Base-by-base conservation (phyloP, 2,329 filamentous ascomycete genomes). In the Fusarium oxysporum region DNA sequence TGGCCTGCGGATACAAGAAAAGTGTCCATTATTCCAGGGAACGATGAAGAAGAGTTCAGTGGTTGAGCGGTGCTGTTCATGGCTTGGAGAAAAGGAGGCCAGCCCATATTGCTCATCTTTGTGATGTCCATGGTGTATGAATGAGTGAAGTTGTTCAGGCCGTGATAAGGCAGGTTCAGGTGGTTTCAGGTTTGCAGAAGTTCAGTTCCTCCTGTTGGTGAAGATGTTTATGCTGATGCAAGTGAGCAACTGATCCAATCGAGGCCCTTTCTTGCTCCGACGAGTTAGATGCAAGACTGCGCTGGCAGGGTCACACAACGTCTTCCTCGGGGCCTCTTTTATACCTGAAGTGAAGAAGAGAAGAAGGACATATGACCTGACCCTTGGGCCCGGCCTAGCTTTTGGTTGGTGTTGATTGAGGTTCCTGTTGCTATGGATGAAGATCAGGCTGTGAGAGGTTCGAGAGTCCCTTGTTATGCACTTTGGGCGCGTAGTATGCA, bases 1-100 rank as follows among this genome's bases (percentile, higher is more conserved):
- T 81, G 77, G 14, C 86, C 85, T 8, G 87, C 80, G 2, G 86
- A 82, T 8, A 82, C 80, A 19, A 87, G 80, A 48, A 88, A 78
- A n/a, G 77, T 83, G 68, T 87, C 85, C 72, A 85, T 73, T 32
- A 86, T 76, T 61, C 78, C 79, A 6, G 80, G 76, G 21, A 81
- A 78, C 3, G 66, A 38, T 13, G 54, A 45, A 2, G 78, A 73
- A 16, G 58, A 65, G 62, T 80, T 77, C 25, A 60, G 60, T n/a
- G 68, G 62, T 25, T 65, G 45, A 3, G 73, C 47, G 54, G 78
- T 78, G 33, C 55, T 56, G 33, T 61, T 71, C n/a, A 72, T 64
- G 30, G 62, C 65, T 33, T 77, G 71, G 12, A 80, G 68, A n/a
- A 81, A 72, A n/a, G 79, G 77, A 33, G 81, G 51, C 44, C 74